These are phyloP conservation scores for Wilhelminamyces savonicus DNA, from an alignment of 805 yeast species.

Conservation along the genomic window DNA sequence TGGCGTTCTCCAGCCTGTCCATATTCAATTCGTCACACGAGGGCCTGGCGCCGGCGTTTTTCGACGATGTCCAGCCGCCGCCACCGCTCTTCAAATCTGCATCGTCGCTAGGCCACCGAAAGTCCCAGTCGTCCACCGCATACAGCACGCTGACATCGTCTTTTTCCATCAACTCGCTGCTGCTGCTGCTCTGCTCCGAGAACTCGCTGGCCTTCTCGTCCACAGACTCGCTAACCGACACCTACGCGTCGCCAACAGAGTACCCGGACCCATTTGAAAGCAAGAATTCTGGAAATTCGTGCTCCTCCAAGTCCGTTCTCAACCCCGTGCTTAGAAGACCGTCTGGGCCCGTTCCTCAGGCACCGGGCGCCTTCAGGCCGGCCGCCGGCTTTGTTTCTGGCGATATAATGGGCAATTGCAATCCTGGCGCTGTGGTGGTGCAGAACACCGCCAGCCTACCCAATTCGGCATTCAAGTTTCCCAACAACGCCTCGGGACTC, in stretches of 20 bases:
- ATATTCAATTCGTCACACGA: too few relatives aligned
- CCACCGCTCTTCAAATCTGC: conserved; percentile 14
- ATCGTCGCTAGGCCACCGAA: conserved; percentile 4
- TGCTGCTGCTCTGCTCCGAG: conserved; percentile 23
- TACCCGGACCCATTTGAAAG: conserved; percentile 17
- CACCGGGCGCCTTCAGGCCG: too few relatives aligned
- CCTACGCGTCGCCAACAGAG: conserved; percentile 20
- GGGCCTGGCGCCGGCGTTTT: too few relatives aligned
- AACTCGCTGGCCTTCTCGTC: conserved; percentile 18
- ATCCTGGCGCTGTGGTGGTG: background rate
- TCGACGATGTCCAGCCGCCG: conserved; percentile 24
- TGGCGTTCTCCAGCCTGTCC: too few relatives aligned
- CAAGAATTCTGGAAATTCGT: conserved; percentile 3
- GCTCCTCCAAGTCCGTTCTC: background rate
- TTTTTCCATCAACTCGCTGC: conserved; percentile 22
- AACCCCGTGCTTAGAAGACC: too few relatives aligned
- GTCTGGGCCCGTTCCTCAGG: too few relatives aligned
- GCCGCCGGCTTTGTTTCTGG: too few relatives aligned
- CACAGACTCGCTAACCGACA: conserved; percentile 23
- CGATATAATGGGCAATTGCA: too few relatives aligned
- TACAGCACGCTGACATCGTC: conserved; percentile 15
- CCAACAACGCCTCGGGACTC: conserved; percentile 3
- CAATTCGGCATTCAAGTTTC: conserved; percentile 7
- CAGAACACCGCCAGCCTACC: conserved; percentile 1
- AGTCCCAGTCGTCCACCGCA: conserved; percentile 11